phyloP scores from a whole-genome alignment of 371 early-diverging fungal species.

The Mucor circinelloides region DNA sequence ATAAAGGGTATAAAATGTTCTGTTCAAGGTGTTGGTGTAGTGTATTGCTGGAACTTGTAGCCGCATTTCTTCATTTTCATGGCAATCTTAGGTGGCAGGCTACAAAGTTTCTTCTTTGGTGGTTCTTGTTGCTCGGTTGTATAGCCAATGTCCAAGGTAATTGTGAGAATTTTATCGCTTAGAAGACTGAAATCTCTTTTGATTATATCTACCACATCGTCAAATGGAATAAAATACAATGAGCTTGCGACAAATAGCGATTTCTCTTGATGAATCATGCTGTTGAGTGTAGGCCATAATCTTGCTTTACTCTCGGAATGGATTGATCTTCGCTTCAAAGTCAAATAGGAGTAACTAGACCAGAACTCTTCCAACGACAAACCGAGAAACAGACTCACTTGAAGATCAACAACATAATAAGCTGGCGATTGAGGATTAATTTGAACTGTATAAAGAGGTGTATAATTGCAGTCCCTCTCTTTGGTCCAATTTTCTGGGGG shows the following conservation, averaged over 20 bases:
- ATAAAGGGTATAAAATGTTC: background rate
- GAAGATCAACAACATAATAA: constrained; percentile 69
- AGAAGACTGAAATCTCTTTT: constrained; percentile 62
- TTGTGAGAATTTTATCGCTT: constrained; percentile 63
- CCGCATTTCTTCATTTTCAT: constrained; percentile 46
- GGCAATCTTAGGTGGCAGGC: constrained; percentile 49
- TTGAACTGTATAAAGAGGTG: constrained; percentile 68
- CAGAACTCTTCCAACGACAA: constrained; percentile 49
- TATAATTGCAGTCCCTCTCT: constrained; percentile 26
- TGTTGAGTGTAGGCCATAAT: constrained; percentile 66
- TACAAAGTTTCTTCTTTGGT: constrained; percentile 23
- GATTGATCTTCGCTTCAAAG: constrained; percentile 25
- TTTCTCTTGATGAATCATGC: constrained; percentile 37
- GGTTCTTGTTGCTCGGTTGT: background rate
- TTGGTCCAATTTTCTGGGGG: constrained; percentile 43
- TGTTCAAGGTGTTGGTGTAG: background rate
- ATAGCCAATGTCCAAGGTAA: constrained; percentile 62
- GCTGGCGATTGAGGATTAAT: constrained; percentile 21
- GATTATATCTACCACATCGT: constrained; percentile 62
- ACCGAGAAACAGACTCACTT: constrained; percentile 63
- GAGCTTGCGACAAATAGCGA: constrained; percentile 57
- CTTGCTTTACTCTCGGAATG: constrained; percentile 54
- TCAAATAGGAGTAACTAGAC: constrained; percentile 55
- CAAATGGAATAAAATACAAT: constrained; percentile 66
- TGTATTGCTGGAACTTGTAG: background rate